These are phyloP conservation scores for Phialophora chinensis DNA, from an alignment of 2,329 filamentous ascomycete genomes.

Conservation along the genomic window DNA sequence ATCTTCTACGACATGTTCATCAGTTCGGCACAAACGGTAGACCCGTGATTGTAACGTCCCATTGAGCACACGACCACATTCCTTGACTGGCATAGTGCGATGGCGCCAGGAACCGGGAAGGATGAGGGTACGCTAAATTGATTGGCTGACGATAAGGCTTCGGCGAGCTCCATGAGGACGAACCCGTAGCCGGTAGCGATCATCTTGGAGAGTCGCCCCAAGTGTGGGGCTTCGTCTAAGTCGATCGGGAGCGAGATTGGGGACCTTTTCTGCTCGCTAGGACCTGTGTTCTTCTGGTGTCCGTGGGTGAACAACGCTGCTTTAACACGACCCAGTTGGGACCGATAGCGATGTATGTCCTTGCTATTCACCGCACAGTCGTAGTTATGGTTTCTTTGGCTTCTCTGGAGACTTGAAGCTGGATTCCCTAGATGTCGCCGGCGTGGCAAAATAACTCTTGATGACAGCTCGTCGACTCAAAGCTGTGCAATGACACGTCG, in stretches of 20 bases:
- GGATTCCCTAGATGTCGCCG: background rate
- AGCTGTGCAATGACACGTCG: too few relatives aligned
- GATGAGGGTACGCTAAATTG: background rate
- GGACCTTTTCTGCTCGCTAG: background rate
- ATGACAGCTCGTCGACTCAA: background rate
- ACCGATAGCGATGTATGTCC: background rate
- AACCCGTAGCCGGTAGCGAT: slow-evolving; percentile 1
- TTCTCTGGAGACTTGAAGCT: background rate
- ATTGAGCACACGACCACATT: slow-evolving; percentile 18
- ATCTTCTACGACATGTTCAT: slow-evolving; percentile 1
- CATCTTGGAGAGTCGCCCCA: background rate
- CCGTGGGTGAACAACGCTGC: background rate
- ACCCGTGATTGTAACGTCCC: slow-evolving; percentile 15
- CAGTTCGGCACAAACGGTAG: slow-evolving; percentile 3
- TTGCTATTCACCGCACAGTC: background rate
- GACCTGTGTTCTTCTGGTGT: background rate
- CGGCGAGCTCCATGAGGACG: slow-evolving; percentile 14
- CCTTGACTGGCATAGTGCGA: slow-evolving; percentile 10
- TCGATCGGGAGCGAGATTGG: slow-evolving; percentile 9
- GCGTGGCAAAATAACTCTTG: background rate
- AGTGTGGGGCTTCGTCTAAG: slow-evolving; percentile 1
- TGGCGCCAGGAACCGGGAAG: slow-evolving; percentile 4
- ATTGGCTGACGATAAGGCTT: slow-evolving; percentile 18
- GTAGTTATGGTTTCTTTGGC: background rate
- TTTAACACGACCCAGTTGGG: background rate